phyloP scores from a whole-genome alignment of 306 rosid genomes.

The Vigna hirtella region DNA sequence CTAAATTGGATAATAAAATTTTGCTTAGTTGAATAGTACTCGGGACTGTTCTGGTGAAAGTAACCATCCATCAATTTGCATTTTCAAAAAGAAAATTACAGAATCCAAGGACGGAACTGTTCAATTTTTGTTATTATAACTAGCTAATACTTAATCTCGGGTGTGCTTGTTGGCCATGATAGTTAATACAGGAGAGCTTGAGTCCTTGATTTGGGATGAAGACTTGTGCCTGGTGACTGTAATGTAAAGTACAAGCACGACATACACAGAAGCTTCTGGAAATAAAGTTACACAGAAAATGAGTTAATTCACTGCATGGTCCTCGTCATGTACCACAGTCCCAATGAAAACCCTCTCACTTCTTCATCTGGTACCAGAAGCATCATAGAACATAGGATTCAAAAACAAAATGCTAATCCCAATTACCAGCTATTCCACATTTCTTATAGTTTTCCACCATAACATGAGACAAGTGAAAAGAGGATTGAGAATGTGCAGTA shows the following conservation, averaged over 20 bases:
- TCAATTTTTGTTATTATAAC: background rate
- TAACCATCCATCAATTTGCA: background rate
- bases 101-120: background rate
- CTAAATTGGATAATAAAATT: too few species aligned
- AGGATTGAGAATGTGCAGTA: slow-evolving; percentile 38
- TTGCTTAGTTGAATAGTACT: background rate
- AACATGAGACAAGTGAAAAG: background rate
- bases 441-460: background rate
- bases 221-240: slow-evolving; percentile 15
- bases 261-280: slow-evolving; percentile 31
- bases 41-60: background rate
- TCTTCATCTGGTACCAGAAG: slow-evolving; percentile 55
- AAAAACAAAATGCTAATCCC: slow-evolving; percentile 40
- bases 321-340: slow-evolving; percentile 43
- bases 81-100: background rate
- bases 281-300: slow-evolving; percentile 52
- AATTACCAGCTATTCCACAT: slow-evolving; percentile 55
- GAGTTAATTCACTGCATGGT: slow-evolving; percentile 51
- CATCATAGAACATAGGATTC: slow-evolving; percentile 42
- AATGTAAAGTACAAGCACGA: background rate
- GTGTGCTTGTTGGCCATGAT: background rate
- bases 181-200: background rate
- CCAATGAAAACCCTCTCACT: slow-evolving; percentile 49
- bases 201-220: slow-evolving; percentile 13
- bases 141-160: background rate